These are phyloP conservation scores for Fusarium zealandicum DNA, from an alignment of 2,329 filamentous ascomycete genomes.

Conservation along the genomic window DNA sequence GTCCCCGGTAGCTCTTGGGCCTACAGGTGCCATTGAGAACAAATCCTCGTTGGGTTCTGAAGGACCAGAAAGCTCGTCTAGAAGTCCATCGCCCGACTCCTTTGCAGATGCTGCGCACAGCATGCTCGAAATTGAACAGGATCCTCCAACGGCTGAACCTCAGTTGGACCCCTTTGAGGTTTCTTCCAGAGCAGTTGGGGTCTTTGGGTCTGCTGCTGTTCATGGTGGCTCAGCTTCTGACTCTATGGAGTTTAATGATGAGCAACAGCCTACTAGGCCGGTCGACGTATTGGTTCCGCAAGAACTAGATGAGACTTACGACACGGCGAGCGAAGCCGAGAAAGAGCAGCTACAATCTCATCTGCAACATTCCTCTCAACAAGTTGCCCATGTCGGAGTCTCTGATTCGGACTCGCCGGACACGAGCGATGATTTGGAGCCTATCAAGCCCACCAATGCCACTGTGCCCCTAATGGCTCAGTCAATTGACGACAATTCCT, in stretches of 20 bases:
- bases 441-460: not conserved
- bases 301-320: not conserved
- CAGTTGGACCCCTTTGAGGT: not conserved
- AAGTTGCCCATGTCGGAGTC: not conserved
- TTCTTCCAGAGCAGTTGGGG: not conserved
- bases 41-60: not conserved
- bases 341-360: not conserved
- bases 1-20: not conserved
- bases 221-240: not conserved
- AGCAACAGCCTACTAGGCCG: not conserved
- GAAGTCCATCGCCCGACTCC: not conserved
- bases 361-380: not conserved
- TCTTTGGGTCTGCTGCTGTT: not conserved
- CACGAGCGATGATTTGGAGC: not conserved
- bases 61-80: not conserved
- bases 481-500: not conserved
- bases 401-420: conserved; percentile 3
- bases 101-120: not conserved
- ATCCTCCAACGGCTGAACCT: not conserved
- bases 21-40: not conserved
- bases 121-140: not conserved
- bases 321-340: conserved; percentile 15
- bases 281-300: not conserved
- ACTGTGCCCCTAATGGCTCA: not conserved
- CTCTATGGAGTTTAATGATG: not conserved